These are phyloP conservation scores for Kazachstania bromeliacearum DNA, from an alignment of 805 yeast species.

Conservation along the genomic window DNA sequence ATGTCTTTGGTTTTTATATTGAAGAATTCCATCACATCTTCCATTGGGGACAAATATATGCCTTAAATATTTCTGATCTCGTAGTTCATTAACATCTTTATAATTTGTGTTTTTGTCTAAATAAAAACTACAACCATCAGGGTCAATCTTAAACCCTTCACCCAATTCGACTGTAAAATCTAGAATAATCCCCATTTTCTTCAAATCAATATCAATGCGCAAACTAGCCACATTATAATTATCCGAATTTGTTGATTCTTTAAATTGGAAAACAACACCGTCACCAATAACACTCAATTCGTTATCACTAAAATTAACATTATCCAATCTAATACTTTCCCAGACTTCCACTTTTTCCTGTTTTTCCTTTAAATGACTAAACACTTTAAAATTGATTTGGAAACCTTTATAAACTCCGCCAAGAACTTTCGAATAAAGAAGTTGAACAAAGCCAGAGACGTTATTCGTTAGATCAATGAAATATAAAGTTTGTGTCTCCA, in stretches of 20 bases:
- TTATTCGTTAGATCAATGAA: slow-evolving; percentile 38
- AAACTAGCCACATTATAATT: slow-evolving; percentile 8
- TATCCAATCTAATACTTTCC: slow-evolving; percentile 38
- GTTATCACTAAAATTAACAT: slow-evolving; percentile 12
- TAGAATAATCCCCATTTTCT: slow-evolving; percentile 9
- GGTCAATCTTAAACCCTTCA: slow-evolving; percentile 67
- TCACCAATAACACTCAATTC: slow-evolving; percentile 15
- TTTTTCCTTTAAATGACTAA: slow-evolving; percentile 10
- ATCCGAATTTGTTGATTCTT: neutral
- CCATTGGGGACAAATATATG: slow-evolving; percentile 82
- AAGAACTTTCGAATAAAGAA: slow-evolving; percentile 43
- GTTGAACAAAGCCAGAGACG: slow-evolving; percentile 41
- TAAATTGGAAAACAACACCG: slow-evolving; percentile 14
- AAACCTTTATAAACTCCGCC: slow-evolving; percentile 44
- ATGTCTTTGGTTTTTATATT: slow-evolving; percentile 10
- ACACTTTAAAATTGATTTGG: slow-evolving; percentile 42
- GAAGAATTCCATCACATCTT: slow-evolving; percentile 47
- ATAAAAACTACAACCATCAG: slow-evolving; percentile 63
- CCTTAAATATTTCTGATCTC: slow-evolving; percentile 37
- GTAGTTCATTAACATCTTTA: slow-evolving; percentile 30
- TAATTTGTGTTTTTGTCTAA: slow-evolving; percentile 38
- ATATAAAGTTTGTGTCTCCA: slow-evolving; percentile 48
- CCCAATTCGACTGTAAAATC: slow-evolving; percentile 16
- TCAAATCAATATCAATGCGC: slow-evolving; percentile 11
- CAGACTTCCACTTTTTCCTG: slow-evolving; percentile 32